Conservation (phyloP, 1,139 yeast genomes). For the Spencermartinsiella ligniputridi region DNA sequence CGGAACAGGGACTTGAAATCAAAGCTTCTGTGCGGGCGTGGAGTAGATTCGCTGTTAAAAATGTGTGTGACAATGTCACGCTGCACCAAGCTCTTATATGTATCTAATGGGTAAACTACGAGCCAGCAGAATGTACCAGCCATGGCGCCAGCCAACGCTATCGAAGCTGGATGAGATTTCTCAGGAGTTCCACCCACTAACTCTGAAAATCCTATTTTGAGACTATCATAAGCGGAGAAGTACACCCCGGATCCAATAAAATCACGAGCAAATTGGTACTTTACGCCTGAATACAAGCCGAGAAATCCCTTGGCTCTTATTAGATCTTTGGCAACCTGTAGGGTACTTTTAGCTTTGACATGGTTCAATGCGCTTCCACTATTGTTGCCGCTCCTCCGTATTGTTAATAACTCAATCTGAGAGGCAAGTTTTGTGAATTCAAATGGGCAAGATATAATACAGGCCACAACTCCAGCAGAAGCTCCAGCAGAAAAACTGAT, state of each 20-base stretch:
- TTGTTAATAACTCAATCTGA: constrained; percentile 50
- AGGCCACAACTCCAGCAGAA: constrained; percentile 60
- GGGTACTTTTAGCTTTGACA: constrained; percentile 41
- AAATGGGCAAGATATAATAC: constrained; percentile 75
- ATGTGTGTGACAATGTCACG: constrained; percentile 67
- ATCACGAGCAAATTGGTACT: constrained; percentile 62
- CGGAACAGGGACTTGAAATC: constrained; percentile 23
- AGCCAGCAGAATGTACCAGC: constrained; percentile 76
- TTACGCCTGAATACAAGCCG: constrained; percentile 71
- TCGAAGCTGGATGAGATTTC: constrained; percentile 36
- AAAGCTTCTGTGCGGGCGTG: constrained; percentile 26
- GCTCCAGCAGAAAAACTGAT: constrained; percentile 63
- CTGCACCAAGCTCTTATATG: constrained; percentile 69
- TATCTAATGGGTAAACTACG: constrained; percentile 73
- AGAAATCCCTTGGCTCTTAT: constrained; percentile 51
- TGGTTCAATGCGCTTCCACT: constrained; percentile 3
- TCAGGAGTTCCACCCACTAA: constrained; percentile 30
- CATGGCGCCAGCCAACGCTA: constrained; percentile 70
- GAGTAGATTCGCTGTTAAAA: constrained; percentile 39
- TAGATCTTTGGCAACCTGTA: constrained; percentile 49
- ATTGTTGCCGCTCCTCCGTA: constrained; percentile 29
- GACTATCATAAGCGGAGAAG: constrained; percentile 69
- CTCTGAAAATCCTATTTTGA: constrained; percentile 39
- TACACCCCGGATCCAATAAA: constrained; percentile 68
- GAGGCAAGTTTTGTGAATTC: constrained; percentile 80